A percentile compares a stretch with the other conserved stretches of the same genome.
These are phyloP conservation scores for Lotmaria passim DNA, from an alignment of 208 protist genomes.

Conservation along the genomic window DNA sequence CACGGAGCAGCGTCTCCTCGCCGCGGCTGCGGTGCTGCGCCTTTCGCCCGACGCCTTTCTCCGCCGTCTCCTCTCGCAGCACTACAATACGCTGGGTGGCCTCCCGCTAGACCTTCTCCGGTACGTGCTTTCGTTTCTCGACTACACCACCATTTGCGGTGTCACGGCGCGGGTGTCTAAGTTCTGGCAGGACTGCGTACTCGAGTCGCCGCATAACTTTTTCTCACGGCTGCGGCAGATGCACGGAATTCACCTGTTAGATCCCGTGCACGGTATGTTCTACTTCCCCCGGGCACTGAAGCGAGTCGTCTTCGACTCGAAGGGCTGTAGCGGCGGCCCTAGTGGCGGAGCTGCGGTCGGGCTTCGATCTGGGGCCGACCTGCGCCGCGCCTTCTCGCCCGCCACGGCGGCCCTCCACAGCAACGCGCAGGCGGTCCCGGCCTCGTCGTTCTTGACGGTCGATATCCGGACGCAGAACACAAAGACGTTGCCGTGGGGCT, in stretches of 20 bases:
- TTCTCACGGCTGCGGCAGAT: slow-evolving; percentile 41
- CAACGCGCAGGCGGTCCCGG: slow-evolving; percentile 18
- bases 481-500: slow-evolving; percentile 46
- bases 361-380: background rate
- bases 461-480: slow-evolving; percentile 62
- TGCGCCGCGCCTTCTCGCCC: slow-evolving; percentile 1
- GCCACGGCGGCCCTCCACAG: slow-evolving; percentile 3
- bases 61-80: slow-evolving; percentile 33
- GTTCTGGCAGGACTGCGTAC: slow-evolving; percentile 38
- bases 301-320: slow-evolving; percentile 38
- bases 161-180: slow-evolving; percentile 33
- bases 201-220: slow-evolving; percentile 33
- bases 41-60: slow-evolving; percentile 38
- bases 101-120: slow-evolving; percentile 42
- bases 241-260: slow-evolving; percentile 56
- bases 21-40: slow-evolving; percentile 40
- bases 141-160: slow-evolving; percentile 55
- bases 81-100: slow-evolving; percentile 48
- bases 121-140: slow-evolving; percentile 47
- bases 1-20: slow-evolving; percentile 31
- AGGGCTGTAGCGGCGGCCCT: background rate
- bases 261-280: slow-evolving; percentile 53
- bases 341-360: background rate
- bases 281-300: slow-evolving; percentile 55
- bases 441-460: slow-evolving; percentile 55